These are phyloP conservation scores for Trametes cubensis DNA, from an alignment of 768 basidiomycete species.

Conservation along the genomic window DNA sequence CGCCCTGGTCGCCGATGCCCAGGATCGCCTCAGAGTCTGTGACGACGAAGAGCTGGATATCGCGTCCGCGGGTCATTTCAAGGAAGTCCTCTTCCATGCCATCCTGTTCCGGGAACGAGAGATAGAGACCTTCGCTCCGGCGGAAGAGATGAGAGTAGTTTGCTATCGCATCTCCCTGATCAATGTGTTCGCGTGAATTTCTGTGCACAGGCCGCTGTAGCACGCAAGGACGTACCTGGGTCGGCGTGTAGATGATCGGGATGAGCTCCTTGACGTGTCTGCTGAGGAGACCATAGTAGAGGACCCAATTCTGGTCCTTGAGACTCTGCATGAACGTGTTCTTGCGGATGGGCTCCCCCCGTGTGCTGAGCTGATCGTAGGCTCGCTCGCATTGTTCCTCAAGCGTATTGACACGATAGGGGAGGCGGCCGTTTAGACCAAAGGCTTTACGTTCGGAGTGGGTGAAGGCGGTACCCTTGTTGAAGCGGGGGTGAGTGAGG, in stretches of 20 bases:
- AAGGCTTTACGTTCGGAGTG: constrained; percentile 67
- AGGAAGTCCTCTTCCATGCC: constrained; percentile 78
- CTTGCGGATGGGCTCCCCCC: constrained; percentile 52
- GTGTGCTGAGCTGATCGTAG: constrained; percentile 57
- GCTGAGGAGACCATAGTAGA: constrained; percentile 68
- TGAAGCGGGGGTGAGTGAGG: constrained; percentile 66
- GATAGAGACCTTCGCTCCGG: constrained; percentile 74
- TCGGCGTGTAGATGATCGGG: constrained; percentile 82
- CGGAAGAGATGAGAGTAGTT: constrained; percentile 86
- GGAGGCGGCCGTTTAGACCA: constrained; percentile 49
- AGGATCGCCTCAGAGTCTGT: constrained; percentile 87
- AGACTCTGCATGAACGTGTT: constrained; percentile 78
- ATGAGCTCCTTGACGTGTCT: constrained; percentile 52
- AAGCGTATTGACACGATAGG: constrained; percentile 49
- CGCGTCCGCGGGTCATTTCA: constrained; percentile 59
- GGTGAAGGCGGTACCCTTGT: constrained; percentile 83
- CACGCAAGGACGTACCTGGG: constrained; percentile 50
- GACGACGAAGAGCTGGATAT: constrained; percentile 79
- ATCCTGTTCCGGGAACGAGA: constrained; percentile 62
- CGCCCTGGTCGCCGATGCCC: constrained; percentile 77
- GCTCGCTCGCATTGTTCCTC: constrained; percentile 79
- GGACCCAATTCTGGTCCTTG: constrained; percentile 79
- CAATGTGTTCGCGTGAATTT: background rate
- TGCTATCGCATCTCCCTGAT: constrained; percentile 76
- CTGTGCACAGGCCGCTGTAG: background rate